Base-by-base conservation (phyloP, 1,284 basidiomycete genomes). In the Papiliotrema flavescens region DNA sequence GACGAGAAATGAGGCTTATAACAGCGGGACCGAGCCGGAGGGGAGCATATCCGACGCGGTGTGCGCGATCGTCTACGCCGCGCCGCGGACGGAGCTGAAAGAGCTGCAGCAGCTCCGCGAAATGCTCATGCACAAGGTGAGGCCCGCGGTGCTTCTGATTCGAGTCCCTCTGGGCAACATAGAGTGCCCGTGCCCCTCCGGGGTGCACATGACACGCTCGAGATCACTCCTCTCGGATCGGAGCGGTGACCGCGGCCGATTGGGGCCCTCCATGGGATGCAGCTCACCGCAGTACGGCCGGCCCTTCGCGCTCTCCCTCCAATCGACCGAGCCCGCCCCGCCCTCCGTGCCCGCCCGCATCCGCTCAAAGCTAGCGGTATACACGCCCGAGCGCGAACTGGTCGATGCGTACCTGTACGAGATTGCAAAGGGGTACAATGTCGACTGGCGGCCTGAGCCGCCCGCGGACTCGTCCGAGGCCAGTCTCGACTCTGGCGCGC, bases 51-150 rank as follows among this genome's bases (percentile, higher is more conserved):
- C 79, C 42, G 89, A 91, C 78, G 92, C 80, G 0, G 74, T 87
- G 20, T 82, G 81, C 65, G 85, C 86, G 46, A 83, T 98, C 64
- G 88, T 98, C 51, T 85, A 93, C 66, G 92, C 94, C 13, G 90
- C 93, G 14, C 90, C 90, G 20, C 82, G 90, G 59, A 94, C 90
- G 20, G 91, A 95, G 69, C 76, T 94, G 47, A 92, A 92, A 82
- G 95, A 98, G 74, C 83, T 98, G 35, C 90, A 96, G 64, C 79
- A 91, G 36, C 78, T 98, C 39, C 85, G 94, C 41, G 93, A 98
- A 70, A 84, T 97, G 72, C 82, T 98, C 54, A 90, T 95, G 87
- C 88, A 93, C 75, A 96, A 76, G 65, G 76, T 73, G 45, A 42
- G 68, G 61, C 28, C n/a, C 35, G 35, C 35, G n/a, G n/a, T n/a